Base-by-base conservation (phyloP, 257 asterid species). In the Vinca minor region DNA sequence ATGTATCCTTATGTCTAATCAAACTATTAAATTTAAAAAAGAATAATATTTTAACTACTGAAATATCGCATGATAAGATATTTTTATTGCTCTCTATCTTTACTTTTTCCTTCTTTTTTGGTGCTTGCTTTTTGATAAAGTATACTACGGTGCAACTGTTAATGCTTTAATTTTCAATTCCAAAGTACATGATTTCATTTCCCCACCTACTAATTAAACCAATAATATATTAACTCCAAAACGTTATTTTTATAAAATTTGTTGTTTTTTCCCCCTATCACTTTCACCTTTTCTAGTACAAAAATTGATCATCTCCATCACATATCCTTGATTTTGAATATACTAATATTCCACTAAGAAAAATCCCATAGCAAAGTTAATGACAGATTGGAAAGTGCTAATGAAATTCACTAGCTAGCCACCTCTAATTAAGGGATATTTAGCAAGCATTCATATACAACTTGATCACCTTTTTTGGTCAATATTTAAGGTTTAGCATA, bases 361-460 rank as follows among this genome's bases (percentile, higher is more conserved):
- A 35, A 54, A 46, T n/a, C 11, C 2, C 1, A 7, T 7, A 10
- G 17, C 23, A 10, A 31, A 55, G 67, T 66, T 60, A 70, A 61
- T 28, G 67, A 48, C 73, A 71, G 68, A 57, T 48, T 3, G 68
- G 69, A 47, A 64, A 26, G n/a, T 71, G 61, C 70, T 18, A 34
- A 34, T 54, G 49, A 62, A 38, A 45, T 26, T 59, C 49, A 34
- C 15, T 6, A 63, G 35, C 64, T 25, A 12, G 20, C 17, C 34
- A 49, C 62, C 66, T 5, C 17, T 60, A 65, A 32, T 21, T 56
- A 20, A n/a, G 1, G 20, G 59, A 44, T 67, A 44, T 67, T 67
- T 44, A 56, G 65, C 48, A 45, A 3, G 14, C 38, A 23, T 23
- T 41, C 50, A 65, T 38, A 66, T 55, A 18, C 53, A 46, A 55